Conservation (phyloP, 345 rosid genomes). For the Clausena lansium region DNA sequence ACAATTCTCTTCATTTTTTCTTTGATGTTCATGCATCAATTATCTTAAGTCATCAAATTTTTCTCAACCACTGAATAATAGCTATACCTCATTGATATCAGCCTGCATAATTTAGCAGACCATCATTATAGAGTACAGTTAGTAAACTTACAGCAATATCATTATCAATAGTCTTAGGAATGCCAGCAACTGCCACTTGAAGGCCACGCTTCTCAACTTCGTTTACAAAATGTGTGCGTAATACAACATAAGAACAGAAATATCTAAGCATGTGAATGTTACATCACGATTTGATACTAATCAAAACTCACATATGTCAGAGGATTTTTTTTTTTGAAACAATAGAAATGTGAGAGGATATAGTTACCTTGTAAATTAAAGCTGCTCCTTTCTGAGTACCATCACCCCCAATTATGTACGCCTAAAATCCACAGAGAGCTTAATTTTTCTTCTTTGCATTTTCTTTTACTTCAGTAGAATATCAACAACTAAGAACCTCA, state of each 20-base stretch:
- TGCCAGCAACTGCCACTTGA: slow-evolving; percentile 76
- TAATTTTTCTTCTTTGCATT: not conserved
- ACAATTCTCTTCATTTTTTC: not conserved
- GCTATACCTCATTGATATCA: no score
- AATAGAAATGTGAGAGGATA: not conserved
- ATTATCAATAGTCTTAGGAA: no score
- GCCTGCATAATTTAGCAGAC: no score
- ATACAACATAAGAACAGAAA: slow-evolving; percentile 5
- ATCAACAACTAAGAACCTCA: no score
- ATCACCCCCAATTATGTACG: slow-evolving; percentile 93
- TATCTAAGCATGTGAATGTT: not conserved
- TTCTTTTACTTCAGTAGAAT: no score
- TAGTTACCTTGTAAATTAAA: slow-evolving; percentile 66
- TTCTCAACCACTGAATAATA: not conserved
- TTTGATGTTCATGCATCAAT: not conserved
- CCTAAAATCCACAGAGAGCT: slow-evolving; percentile 39
- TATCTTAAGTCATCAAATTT: not conserved
- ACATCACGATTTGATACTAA: not conserved
- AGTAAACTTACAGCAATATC: no score
- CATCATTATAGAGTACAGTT: no score
- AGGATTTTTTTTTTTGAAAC: not conserved
- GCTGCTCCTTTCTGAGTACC: slow-evolving; percentile 92
- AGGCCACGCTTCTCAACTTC: slow-evolving; percentile 90
- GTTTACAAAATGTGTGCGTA: slow-evolving; percentile 38
- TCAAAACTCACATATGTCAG: not conserved